These are phyloP conservation scores for Zymoseptoria passerinii DNA, from an alignment of 2,329 filamentous ascomycete genomes.

Conservation along the genomic window DNA sequence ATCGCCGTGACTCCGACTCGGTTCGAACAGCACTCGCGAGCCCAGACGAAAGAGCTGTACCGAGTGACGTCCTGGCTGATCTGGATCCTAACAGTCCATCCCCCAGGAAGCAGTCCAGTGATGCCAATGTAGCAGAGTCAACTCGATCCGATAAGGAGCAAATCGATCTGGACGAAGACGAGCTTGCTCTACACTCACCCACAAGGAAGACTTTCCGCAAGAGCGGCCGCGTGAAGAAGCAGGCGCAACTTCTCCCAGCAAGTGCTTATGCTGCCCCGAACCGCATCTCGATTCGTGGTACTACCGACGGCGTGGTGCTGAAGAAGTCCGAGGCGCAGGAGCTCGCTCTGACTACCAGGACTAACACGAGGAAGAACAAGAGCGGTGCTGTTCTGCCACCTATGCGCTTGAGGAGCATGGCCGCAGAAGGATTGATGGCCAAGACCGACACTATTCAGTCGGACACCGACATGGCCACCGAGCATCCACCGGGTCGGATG, in stretches of 20 bases:
- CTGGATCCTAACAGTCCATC: conserved; percentile 43
- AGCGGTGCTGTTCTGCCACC: conserved; percentile 37
- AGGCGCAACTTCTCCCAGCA: not conserved
- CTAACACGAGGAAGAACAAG: conserved; percentile 46
- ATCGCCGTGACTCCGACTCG: conserved; percentile 41
- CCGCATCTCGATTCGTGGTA: conserved; percentile 38
- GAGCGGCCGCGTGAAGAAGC: conserved; percentile 18
- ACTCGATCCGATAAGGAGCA: conserved; percentile 4
- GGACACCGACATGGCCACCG: conserved; percentile 5
- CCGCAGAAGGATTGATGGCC: conserved; percentile 10
- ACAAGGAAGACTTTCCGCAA: conserved; percentile 11
- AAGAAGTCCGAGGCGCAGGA: conserved; percentile 44
- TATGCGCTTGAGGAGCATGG: conserved; percentile 37
- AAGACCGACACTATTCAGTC: conserved; percentile 2
- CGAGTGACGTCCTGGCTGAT: conserved; percentile 33
- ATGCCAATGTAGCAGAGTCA: conserved; percentile 1
- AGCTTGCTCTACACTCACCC: conserved; percentile 8
- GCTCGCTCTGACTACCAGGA: conserved; percentile 36
- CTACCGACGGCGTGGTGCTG: conserved; percentile 35
- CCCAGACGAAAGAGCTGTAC: conserved; percentile 24
- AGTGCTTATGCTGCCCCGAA: conserved; percentile 27
- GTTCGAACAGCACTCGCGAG: conserved; percentile 41
- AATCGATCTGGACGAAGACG: conserved; percentile 12
- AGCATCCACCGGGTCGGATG: conserved; percentile 23
- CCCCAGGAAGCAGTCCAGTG: conserved; percentile 21